Base-by-base conservation (phyloP, 768 basidiomycete species). In the Sarcomyxa edulis region DNA sequence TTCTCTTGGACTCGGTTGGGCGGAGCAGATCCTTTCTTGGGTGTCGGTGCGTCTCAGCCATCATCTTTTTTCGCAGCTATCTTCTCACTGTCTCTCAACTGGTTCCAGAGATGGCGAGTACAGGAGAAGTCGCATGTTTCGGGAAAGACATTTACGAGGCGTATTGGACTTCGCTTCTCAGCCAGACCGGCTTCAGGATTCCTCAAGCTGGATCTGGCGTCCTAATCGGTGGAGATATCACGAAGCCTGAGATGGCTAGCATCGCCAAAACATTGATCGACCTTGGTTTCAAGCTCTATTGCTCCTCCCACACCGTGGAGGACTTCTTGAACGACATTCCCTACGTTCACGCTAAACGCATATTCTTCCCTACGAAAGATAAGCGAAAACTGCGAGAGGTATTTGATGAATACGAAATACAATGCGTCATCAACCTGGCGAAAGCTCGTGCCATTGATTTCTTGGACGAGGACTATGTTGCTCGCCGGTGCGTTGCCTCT, bases 1-100 rank as follows among this genome's bases (percentile, higher is more conserved):
- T 98, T 99, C 70, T 92, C 88, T 8, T 99, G 95, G 96, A 97
- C 94, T 33, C 84, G 95, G 28, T 58, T 99, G 26, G 91, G 79
- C 16, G 95, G 95, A 42, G 95, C 95, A 14, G 95, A 97, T 69
- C 95, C 94, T 7, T 94, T 93, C 79, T 71, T 97, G 45, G 92
- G 93, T 43, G 91, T 95, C 37, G 89, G 89, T 90, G 47, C 58
- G 86, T 74, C 11, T 25, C 24, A 30, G 10, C 12, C 42, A 20
- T 37, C 7, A 26, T 32, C 20, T 3, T 27, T 12, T 33, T 25
- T n/a, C 12, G n/a, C n/a, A n/a, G n/a, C n/a, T n/a, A n/a, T n/a
- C 20, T 19, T 20, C n/a, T 18, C 21, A 11, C 18, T 45, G 30
- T 43, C 48, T 34, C 38, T 39, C 23, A n/a, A n/a, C n/a, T n/a